Evolutionary conservation across 2,329 filamentous ascomycete species (phyloP), one percentile per base, ranked within the genome.

Genomic region (Ampelomyces quisqualis): DNA sequence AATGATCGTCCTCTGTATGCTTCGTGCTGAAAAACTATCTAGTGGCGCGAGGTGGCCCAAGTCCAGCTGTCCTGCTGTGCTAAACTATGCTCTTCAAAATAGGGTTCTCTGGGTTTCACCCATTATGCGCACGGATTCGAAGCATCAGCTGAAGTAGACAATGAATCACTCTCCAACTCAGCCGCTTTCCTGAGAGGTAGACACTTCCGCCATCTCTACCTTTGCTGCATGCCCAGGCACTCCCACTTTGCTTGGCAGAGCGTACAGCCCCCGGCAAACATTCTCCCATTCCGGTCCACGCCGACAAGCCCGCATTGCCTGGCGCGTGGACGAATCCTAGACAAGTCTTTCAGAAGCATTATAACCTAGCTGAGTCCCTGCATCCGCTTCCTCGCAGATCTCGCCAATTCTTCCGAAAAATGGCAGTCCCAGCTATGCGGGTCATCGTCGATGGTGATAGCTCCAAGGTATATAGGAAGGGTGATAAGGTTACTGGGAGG

Each of bases 401-500:
- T 40, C 38, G 29, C 40, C 42, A 24, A 34, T 23, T 28, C 38
- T 11, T 35, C 27, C 22, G 23, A 41, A 61, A 45, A 19, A 67
- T 67, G 63, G 39, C 56, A 20, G 39, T 20, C 43, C 53, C 59
- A 36, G 48, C 45, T 22, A 43, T 67, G 23, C 57, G 62, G 30
- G 41, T 68, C 31, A 41, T 62, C 24, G 47, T 67, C 13, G 60
- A 66, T 45, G 64, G 60, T 32, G 60, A 65, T 39, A 50, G 43
- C 30, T 53, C 53, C 30, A 55, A 50, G 24, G 34, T 59, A 8
- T 67, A 65, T 37, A 51, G 54, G 38, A 54, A 50, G 38, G 64
- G 64, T 24, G 63, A 68, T 13, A 57, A 54, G 32, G 60, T 68
- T 30, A 65, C 55, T 29, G 65, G 65, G 36, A 64, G 55, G 47